These are phyloP conservation scores for Phytophthora pistaciae DNA, from an alignment of 352 stramenopile genomes.

Conservation along the genomic window DNA sequence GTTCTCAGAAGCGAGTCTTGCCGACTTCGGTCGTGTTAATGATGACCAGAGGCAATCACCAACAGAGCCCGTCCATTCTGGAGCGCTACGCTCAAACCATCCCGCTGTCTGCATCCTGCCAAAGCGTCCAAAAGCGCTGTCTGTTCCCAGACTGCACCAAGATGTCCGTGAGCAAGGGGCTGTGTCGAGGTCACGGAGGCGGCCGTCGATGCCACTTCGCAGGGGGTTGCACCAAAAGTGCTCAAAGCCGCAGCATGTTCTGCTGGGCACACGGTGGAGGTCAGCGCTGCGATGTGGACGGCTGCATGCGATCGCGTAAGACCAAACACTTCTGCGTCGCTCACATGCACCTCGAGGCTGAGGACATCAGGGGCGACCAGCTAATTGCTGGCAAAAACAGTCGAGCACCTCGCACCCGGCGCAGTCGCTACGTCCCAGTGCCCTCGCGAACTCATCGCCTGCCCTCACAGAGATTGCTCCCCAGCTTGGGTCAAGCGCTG, in stretches of 20 bases:
- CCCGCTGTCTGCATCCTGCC: constrained; percentile 57
- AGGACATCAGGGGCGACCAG: background rate
- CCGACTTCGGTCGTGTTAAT: constrained; percentile 27
- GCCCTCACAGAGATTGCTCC: constrained; percentile 31
- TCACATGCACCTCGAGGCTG: constrained; percentile 52
- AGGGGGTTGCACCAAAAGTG: constrained; percentile 67
- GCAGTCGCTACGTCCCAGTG: constrained; percentile 29
- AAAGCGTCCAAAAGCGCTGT: constrained; percentile 73
- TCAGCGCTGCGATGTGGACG: constrained; percentile 66
- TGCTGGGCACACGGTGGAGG: constrained; percentile 78
- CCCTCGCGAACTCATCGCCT: constrained; percentile 10
- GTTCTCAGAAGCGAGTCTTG: constrained; percentile 11
- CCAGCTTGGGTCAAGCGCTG: constrained; percentile 61
- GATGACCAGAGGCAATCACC: constrained; percentile 20
- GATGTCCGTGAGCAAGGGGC: constrained; percentile 70
- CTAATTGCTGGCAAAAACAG: constrained; percentile 18
- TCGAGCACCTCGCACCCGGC: constrained; percentile 11
- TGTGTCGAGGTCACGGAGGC: constrained; percentile 74
- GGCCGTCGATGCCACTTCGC: constrained; percentile 69
- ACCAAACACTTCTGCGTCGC: constrained; percentile 72
- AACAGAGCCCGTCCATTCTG: constrained; percentile 34
- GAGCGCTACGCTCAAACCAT: constrained; percentile 53
- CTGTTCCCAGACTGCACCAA: constrained; percentile 65
- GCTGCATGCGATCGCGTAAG: constrained; percentile 77
- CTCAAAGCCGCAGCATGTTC: constrained; percentile 72